A percentile compares a stretch with the other conserved stretches of the same genome.
These are phyloP conservation scores for Coemansia aciculifera DNA, from an alignment of 192 early-diverging fungal species.

Conservation along the genomic window DNA sequence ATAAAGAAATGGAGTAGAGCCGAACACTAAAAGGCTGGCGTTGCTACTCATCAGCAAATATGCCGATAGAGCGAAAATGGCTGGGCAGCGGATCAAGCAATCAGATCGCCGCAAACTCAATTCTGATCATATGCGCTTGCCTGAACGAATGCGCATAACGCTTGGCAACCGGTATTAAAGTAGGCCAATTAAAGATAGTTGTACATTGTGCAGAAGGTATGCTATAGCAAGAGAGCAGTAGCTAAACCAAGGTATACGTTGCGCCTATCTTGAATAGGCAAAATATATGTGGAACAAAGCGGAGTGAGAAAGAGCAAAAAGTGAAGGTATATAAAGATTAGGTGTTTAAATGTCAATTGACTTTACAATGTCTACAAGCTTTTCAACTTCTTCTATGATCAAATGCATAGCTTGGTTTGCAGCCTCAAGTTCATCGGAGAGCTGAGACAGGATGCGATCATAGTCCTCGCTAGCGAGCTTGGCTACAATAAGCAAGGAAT, in stretches of 20 bases:
- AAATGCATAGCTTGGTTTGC: slow-evolving; percentile 34
- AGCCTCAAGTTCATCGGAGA: slow-evolving; percentile 42
- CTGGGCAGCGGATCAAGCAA: neutral
- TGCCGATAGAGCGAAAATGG: neutral
- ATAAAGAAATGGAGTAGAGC: neutral
- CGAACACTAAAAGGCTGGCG: neutral
- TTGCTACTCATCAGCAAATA: neutral
- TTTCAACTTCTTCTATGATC: slow-evolving; percentile 46
- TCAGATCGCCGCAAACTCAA: neutral
- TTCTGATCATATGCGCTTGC: neutral
- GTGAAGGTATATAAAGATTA: neutral
- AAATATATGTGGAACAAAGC: neutral
- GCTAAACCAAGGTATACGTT: neutral
- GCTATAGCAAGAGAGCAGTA: neutral
- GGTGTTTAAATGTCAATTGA: slow-evolving; percentile 27
- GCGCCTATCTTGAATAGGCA: too few species aligned
- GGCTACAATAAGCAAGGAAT: slow-evolving; percentile 19
- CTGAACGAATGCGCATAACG: neutral
- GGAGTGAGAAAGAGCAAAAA: neutral
- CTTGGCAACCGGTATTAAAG: neutral
- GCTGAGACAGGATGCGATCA: slow-evolving; percentile 28
- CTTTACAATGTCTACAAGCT: slow-evolving; percentile 47
- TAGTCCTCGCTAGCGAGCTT: slow-evolving; percentile 20
- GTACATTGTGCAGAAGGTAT: neutral
- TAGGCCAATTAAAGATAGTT: neutral